phyloP scores from a whole-genome alignment of 805 yeast species.

The Lipomyces starkeyi region DNA sequence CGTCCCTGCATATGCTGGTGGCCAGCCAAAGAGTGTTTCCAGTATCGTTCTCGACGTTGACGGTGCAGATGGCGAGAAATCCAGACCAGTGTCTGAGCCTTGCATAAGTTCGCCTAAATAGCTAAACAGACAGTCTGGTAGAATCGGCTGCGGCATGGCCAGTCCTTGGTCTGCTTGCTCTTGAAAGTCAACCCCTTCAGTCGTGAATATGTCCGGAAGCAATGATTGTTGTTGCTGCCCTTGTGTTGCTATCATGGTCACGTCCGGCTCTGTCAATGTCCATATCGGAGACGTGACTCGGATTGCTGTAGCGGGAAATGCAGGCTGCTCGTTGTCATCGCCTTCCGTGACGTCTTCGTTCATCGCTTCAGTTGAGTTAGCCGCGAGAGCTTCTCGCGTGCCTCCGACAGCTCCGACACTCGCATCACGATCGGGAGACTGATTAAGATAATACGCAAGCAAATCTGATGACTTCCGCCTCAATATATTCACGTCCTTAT shows the following conservation, averaged over 20 bases:
- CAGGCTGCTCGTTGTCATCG: conserved; percentile 6
- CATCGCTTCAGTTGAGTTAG: background rate
- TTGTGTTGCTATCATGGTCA: background rate
- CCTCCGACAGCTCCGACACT: background rate
- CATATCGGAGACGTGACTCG: conserved; percentile 34
- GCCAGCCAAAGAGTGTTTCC: conserved; percentile 29
- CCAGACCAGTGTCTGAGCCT: conserved; percentile 19
- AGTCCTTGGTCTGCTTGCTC: conserved; percentile 2
- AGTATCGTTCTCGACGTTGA: conserved; percentile 11
- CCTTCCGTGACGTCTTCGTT: background rate
- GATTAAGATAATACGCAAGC: conserved; percentile 28
- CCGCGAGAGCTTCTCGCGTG: background rate
- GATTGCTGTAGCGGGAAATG: conserved; percentile 30
- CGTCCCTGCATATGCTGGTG: background rate
- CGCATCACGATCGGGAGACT: conserved; percentile 4
- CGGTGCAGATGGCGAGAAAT: conserved; percentile 4
- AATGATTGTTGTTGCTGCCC: background rate
- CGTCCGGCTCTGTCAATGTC: conserved; percentile 28
- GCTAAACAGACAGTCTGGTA: conserved; percentile 34
- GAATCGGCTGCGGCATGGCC: conserved; percentile 34
- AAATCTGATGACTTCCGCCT: conserved; percentile 22
- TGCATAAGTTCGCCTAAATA: conserved; percentile 34
- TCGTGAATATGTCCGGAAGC: background rate
- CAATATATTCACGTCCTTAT: background rate
- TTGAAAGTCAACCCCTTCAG: background rate